Percentiles rank a stretch among this genome's conserved stretches.
phyloP scores from a whole-genome alignment of 1,139 yeast species.

The Saccharomyces uvarum region DNA sequence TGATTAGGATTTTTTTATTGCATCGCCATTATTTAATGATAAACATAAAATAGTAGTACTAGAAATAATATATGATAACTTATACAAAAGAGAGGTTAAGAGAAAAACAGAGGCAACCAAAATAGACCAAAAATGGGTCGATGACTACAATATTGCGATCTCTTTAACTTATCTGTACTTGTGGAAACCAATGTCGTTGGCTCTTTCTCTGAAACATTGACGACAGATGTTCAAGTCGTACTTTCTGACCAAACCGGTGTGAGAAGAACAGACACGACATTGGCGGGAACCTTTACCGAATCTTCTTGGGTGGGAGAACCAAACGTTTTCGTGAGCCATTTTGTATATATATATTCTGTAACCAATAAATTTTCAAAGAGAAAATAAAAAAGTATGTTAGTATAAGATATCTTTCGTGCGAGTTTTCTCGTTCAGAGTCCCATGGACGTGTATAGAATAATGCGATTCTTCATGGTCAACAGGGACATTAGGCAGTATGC shows the following conservation, averaged over 20 bases:
- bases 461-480: not conserved
- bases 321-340: slow-evolving; percentile 99
- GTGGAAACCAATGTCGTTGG: slow-evolving; percentile 97
- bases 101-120: slow-evolving; percentile 1
- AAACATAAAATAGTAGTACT: not conserved
- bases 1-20: not conserved
- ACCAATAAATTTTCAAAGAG: not conserved
- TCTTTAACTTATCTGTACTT: slow-evolving; percentile 73
- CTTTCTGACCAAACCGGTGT: slow-evolving; percentile 99
- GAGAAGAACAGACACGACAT: slow-evolving; percentile 98
- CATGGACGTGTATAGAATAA: not conserved
- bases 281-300: slow-evolving; percentile 99
- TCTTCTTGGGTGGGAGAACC: slow-evolving; percentile 99
- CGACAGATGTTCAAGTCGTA: slow-evolving; percentile 99
- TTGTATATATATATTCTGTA: slow-evolving; percentile 28
- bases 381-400: not conserved
- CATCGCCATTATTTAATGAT: not conserved
- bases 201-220: slow-evolving; percentile 99
- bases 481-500: not conserved
- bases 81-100: not conserved
- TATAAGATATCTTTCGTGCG: not conserved
- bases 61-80: not conserved
- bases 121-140: slow-evolving; percentile 1
- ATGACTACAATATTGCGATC: not conserved
- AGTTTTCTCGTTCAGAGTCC: not conserved